A percentile compares a stretch with the other conserved stretches of the same genome.
Conservation (phyloP, 345 rosid species). For the Turritis glabra region DNA sequence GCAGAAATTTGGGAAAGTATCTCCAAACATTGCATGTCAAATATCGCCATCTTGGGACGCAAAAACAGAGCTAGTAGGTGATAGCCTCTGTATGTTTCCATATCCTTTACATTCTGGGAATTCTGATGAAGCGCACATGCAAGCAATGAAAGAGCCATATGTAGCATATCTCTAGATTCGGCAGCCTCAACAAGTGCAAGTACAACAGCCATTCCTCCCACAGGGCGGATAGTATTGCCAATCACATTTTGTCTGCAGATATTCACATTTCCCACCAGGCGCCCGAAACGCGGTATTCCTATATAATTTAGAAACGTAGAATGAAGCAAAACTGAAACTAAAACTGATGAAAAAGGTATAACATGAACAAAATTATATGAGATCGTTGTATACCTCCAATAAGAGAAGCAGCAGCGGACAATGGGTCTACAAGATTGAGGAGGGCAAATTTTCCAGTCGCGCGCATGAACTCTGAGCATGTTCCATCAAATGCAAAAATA, state of each 20-base stretch:
- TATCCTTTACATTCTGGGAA: conserved; percentile 82
- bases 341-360: neutral
- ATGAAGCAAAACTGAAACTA: neutral
- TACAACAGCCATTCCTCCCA: conserved; percentile 80
- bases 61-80: conserved; percentile 90
- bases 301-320: conserved; percentile 12
- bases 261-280: conserved; percentile 70
- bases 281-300: conserved; percentile 96
- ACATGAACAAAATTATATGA: neutral
- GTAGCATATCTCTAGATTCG: conserved; percentile 87
- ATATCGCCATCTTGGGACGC: conserved; percentile 71
- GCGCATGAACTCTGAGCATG: conserved; percentile 69
- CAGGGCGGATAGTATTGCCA: conserved; percentile 77
- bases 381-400: conserved; percentile 64
- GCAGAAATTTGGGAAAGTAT: conserved; percentile 90
- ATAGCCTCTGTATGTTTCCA: conserved; percentile 89
- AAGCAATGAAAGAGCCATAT: conserved; percentile 81
- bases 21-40: conserved; percentile 92
- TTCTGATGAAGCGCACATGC: conserved; percentile 88
- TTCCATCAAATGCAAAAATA: conserved; percentile 94
- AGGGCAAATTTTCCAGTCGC: conserved; percentile 66
- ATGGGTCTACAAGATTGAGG: conserved; percentile 94
- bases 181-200: conserved; percentile 90
- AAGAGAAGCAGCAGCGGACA: conserved; percentile 95
- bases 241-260: conserved; percentile 79